Evolutionary conservation across 148 eudicot genomes (phyloP).

Genomic region (Hydrangea macrophylla): DNA sequence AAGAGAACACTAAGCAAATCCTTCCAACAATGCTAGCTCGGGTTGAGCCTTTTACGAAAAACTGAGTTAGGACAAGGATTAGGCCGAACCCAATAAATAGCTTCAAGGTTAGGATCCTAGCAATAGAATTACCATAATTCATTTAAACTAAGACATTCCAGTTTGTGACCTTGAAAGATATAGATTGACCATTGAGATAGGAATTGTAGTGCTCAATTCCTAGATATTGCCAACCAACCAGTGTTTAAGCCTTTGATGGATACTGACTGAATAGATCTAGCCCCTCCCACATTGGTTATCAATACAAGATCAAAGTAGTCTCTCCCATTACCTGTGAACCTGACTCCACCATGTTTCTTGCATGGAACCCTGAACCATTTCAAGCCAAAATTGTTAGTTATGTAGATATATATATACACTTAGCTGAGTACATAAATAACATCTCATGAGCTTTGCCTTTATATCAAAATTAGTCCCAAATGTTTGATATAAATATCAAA

Average conservation of each 20-base stretch:
- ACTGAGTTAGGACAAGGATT: slow-evolving; percentile 10
- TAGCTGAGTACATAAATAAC: too few relatives aligned
- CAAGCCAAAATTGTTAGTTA: background rate
- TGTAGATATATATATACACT: too few relatives aligned
- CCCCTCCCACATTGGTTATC: slow-evolving; percentile 69
- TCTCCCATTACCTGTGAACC: slow-evolving; percentile 74
- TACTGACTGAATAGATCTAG: slow-evolving; percentile 70
- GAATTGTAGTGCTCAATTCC: slow-evolving; percentile 86
- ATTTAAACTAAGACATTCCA: too few relatives aligned
- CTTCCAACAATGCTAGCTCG: slow-evolving; percentile 27
- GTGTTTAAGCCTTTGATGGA: slow-evolving; percentile 65
- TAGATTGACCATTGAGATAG: slow-evolving; percentile 60
- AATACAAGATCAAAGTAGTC: slow-evolving; percentile 78
- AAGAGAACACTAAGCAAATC: slow-evolving; percentile 29
- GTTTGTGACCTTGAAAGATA: slow-evolving; percentile 69
- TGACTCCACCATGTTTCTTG: slow-evolving; percentile 75
- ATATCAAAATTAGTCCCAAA: too few relatives aligned
- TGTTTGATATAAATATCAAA: too few relatives aligned
- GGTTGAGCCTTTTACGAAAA: slow-evolving; percentile 13
- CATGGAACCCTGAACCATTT: slow-evolving; percentile 61
- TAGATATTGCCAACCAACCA: slow-evolving; percentile 67
- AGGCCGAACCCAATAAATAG: slow-evolving; percentile 28
- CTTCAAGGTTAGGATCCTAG: slow-evolving; percentile 21
- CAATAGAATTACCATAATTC: too few relatives aligned
- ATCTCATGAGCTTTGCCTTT: too few relatives aligned